Percentiles rank a stretch among this genome's conserved stretches.
These are phyloP conservation scores for Botrytis fabae DNA, from an alignment of 2,329 filamentous ascomycete species.

Conservation along the genomic window DNA sequence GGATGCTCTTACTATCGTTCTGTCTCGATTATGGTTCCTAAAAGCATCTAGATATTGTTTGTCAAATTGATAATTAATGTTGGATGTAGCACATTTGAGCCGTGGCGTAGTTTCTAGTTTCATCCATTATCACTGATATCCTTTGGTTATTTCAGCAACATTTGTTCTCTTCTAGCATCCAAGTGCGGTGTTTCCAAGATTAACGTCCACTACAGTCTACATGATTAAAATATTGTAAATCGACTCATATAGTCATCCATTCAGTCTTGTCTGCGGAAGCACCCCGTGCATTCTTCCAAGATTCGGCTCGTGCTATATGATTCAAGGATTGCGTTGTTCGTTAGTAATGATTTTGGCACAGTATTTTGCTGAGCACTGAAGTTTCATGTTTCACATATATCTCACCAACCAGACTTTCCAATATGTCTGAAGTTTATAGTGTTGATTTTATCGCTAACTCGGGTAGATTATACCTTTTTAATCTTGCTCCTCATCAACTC, in stretches of 20 bases:
- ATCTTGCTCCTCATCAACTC: neutral
- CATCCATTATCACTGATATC: neutral
- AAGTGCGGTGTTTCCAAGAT: neutral
- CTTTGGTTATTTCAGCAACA: neutral
- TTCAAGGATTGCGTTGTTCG: neutral
- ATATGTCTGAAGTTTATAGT: accelerated
- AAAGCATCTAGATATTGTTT: neutral
- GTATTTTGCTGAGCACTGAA: neutral
- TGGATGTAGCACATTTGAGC: neutral
- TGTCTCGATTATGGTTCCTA: neutral
- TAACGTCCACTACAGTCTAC: neutral
- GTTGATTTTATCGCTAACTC: neutral
- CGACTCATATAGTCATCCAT: neutral
- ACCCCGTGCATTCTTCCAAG: neutral
- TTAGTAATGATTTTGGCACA: neutral
- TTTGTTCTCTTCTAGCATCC: accelerated
- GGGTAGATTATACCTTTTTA: neutral
- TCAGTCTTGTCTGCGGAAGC: accelerated
- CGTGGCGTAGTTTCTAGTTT: too few species aligned
- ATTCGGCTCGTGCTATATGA: neutral
- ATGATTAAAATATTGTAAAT: neutral
- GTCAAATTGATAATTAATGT: neutral
- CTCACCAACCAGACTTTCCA: neutral
- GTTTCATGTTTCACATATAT: neutral
- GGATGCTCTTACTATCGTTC: accelerated